Evolutionary conservation across 495 filamentous ascomycete species (phyloP), one percentile per base, ranked within the genome.

Genomic region (Penicillium chermesinum): DNA sequence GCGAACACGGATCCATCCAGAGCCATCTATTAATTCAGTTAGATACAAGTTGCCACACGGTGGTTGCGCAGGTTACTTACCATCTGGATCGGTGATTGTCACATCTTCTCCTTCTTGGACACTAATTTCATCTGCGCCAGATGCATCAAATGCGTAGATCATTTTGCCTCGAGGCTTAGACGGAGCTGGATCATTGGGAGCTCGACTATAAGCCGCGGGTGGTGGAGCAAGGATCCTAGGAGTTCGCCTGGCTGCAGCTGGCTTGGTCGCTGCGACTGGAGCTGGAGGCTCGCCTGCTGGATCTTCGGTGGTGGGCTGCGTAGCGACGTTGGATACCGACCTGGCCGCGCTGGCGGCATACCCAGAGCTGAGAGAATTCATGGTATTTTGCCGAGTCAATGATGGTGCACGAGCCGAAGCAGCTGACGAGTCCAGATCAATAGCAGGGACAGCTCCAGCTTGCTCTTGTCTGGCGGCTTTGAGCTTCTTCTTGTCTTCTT

Each of bases 401-500:
- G 75, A 69, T 1, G 79, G 74, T 30, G 66, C 56, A 21, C 69
- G 63, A 2, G 70, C 52, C 3, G 66, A 62, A 5, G 64, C 55
- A 16, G 75, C 74, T 0, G 68, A 54, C 0, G 65, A 57, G 12
- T 63, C 66, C 30, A 67, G 51, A 35, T 72, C 70, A 7, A 66
- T 39, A 8, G 52, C 36, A 25, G 71, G 68, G 67, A 76, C 57
- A 12, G 79, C 62, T 55, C 84, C 85, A n/a, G 89, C 86, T 9
- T 87, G 77, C 52, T 84, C 82, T 67, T 96, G 90, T 40, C 86
- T 79, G 58, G 87, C 83, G 18, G 70, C 77, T 65, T 97, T 97
- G 41, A 93, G 71, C 56, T 87, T 91, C 74, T 95, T 97, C 73
- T 84, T 88, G 47, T 94, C 89, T 45, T 97, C 94, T 67, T 97